Evolutionary conservation across 441 rosid genomes (phyloP).

Genomic region (Pelargonium citronellum): DNA sequence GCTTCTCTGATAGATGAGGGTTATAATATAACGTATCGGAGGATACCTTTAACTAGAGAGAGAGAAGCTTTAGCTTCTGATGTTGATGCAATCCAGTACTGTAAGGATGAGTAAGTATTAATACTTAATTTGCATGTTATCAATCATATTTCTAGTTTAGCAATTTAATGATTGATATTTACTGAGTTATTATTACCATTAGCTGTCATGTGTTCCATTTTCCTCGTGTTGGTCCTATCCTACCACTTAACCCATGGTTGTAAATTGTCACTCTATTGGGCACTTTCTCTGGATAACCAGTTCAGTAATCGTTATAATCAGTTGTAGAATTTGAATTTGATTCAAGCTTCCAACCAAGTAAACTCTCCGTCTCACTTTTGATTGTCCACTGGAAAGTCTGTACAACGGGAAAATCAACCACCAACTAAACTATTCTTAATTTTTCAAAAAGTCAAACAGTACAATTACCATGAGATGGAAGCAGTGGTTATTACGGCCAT

Average conservation of each 20-base stretch:
- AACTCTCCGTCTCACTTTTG: too few species aligned
- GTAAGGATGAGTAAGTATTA: constrained; percentile 69
- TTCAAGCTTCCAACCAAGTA: not conserved
- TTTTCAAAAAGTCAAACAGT: too few species aligned
- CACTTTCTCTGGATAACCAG: too few species aligned
- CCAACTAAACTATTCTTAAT: too few species aligned
- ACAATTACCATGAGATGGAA: not conserved
- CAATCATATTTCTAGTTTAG: not conserved
- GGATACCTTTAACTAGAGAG: constrained; percentile 94
- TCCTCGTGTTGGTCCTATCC: not conserved
- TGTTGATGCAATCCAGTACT: constrained; percentile 76
- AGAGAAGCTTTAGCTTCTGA: constrained; percentile 93
- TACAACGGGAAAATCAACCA: too few species aligned
- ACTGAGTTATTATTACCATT: constrained; percentile 11
- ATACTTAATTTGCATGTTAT: constrained; percentile 9
- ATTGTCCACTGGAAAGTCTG: too few species aligned
- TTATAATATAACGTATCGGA: constrained; percentile 59
- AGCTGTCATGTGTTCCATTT: not conserved
- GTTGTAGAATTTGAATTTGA: not conserved
- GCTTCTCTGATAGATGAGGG: constrained; percentile 66
- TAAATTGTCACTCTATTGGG: not conserved
- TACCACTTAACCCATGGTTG: not conserved
- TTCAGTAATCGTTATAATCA: too few species aligned
- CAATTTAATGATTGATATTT: not conserved
- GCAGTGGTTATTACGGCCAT: not conserved